phyloP scores from a whole-genome alignment of 352 stramenopile genomes.

The Globisporangium splendens region DNA sequence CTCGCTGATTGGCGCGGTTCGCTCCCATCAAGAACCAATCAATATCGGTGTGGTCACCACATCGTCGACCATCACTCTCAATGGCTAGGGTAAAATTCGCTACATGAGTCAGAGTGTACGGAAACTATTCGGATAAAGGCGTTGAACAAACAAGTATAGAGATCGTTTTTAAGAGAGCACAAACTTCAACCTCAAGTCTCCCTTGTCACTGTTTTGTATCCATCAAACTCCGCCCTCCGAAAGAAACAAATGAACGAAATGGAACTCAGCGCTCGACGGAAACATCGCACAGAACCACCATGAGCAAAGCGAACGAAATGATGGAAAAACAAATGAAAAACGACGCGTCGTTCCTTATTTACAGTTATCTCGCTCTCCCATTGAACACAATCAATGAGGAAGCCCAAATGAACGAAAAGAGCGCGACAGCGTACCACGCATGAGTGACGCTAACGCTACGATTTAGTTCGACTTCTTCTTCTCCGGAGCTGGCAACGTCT shows the following conservation, averaged over 20 bases:
- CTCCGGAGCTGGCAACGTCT: slow-evolving; percentile 35
- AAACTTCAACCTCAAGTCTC: not conserved
- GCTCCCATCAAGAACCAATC: not conserved
- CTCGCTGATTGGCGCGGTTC: not conserved
- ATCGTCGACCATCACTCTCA: not conserved
- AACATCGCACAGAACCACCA: no score
- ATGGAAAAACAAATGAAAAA: no score
- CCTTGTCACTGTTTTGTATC: no score
- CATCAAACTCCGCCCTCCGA: no score
- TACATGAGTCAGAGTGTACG: not conserved
- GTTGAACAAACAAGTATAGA: not conserved
- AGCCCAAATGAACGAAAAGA: not conserved
- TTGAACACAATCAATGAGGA: not conserved
- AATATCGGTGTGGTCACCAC: not conserved
- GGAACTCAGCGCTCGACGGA: no score
- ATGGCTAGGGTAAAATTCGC: not conserved
- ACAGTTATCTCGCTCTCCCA: not conserved
- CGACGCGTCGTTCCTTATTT: not conserved
- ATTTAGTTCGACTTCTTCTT: slow-evolving; percentile 42
- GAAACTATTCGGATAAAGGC: not conserved
- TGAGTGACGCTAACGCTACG: slow-evolving; percentile 7
- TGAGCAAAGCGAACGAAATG: no score
- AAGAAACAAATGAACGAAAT: no score
- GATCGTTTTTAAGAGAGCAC: not conserved
- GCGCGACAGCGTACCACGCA: not conserved